phyloP scores from a whole-genome alignment of 768 basidiomycete genomes.

The Termitomyces sp. region DNA sequence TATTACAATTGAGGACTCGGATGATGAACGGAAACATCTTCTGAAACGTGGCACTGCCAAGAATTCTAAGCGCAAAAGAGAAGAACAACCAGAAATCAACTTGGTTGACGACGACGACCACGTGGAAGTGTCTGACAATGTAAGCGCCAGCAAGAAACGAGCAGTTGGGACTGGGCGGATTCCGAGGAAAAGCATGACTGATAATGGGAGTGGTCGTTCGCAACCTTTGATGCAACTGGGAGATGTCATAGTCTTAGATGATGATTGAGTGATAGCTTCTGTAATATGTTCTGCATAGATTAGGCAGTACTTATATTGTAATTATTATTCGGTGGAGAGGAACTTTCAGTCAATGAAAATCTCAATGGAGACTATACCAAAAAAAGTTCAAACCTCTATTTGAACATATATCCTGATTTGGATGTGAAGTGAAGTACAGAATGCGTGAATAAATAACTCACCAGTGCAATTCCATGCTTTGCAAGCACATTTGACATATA shows the following conservation, averaged over 20 bases:
- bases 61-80: conserved; percentile 32
- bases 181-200: conserved; percentile 12
- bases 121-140: conserved; percentile 13
- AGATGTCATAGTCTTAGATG: conserved; percentile 43
- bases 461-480: conserved; percentile 50
- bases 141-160: conserved; percentile 15
- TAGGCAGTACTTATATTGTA: background rate
- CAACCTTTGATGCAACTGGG: conserved; percentile 17
- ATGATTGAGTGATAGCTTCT: background rate
- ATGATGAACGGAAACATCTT: conserved; percentile 15
- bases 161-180: conserved; percentile 14
- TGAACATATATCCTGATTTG: conserved; percentile 16
- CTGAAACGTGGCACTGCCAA: conserved; percentile 11
- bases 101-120: conserved; percentile 21
- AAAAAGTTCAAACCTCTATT: background rate
- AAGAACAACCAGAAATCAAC: conserved; percentile 24
- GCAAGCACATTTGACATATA: conserved; percentile 46
- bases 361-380: background rate
- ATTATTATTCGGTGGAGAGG: background rate
- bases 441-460: conserved; percentile 4
- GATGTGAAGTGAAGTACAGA: background rate
- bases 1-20: conserved; percentile 25
- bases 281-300: background rate
- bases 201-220: conserved; percentile 12
- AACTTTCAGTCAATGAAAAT: too few species aligned